phyloP scores from a whole-genome alignment of 169 alveolate species.

The Cyclospora cayetanensis region DNA sequence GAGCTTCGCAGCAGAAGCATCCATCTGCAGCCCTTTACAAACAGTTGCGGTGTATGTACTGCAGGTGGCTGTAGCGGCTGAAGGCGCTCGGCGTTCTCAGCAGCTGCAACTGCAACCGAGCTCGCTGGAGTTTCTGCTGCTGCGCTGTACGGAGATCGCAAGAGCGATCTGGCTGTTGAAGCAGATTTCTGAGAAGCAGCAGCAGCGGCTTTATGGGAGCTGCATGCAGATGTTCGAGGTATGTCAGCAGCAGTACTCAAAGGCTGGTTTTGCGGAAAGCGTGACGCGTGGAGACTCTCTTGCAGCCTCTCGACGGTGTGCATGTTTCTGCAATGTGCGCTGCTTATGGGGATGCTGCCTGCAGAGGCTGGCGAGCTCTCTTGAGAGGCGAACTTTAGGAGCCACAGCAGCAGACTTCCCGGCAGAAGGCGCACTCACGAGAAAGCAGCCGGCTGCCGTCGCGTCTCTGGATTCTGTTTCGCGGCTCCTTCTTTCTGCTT shows the following conservation, averaged over 20 bases:
- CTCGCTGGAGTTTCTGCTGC: neutral
- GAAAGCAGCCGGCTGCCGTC: neutral
- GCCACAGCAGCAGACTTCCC: neutral
- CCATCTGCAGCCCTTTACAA: too few relatives aligned
- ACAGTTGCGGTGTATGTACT: constrained; percentile 2
- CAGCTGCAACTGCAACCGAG: neutral
- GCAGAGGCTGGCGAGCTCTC: neutral
- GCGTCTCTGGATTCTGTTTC: neutral
- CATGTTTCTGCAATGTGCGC: too few relatives aligned
- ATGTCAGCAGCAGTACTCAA: neutral
- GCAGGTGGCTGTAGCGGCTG: constrained; percentile 15
- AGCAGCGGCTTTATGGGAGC: constrained; percentile 4
- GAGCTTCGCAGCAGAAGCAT: neutral
- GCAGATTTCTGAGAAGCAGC: neutral
- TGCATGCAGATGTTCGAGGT: constrained; percentile 28
- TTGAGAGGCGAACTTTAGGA: neutral
- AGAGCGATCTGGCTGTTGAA: neutral
- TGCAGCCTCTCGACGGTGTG: too few relatives aligned
- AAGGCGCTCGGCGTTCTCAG: neutral
- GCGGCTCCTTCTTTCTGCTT: neutral
- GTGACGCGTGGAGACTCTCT: too few relatives aligned
- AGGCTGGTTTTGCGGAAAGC: too few relatives aligned
- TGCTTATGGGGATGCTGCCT: too few relatives aligned
- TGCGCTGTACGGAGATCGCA: constrained; percentile 2
- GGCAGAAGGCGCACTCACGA: neutral